These are phyloP conservation scores for carrot (Daucus carota) DNA, from an alignment of 129 eudicot genomes.

Conservation along the genomic window DH1_v3.0 NC_030385.2:30209001-30209500, in stretches of 20 bases:
- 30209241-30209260: not conserved
- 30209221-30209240: not conserved
- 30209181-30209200: slow-evolving; percentile 1
- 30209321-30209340: not conserved
- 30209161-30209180: not conserved
- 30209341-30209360: not conserved
- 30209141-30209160: not conserved
- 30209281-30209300: not conserved
- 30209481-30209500: too few relatives aligned
- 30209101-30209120: not conserved
- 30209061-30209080: not conserved
- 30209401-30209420: too few relatives aligned
- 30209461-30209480: too few relatives aligned
- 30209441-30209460: not conserved
- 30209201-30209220: not conserved
- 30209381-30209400: not conserved
- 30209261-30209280: not conserved
- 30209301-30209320: not conserved
- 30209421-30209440: not conserved
- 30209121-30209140: not conserved
- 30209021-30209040: not conserved
- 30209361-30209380: not conserved
- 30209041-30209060: not conserved
- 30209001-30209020: not conserved
- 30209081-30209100: not conserved